Conservation (phyloP, 352 stramenopile genomes). For the Phytopythium vexans region DNA sequence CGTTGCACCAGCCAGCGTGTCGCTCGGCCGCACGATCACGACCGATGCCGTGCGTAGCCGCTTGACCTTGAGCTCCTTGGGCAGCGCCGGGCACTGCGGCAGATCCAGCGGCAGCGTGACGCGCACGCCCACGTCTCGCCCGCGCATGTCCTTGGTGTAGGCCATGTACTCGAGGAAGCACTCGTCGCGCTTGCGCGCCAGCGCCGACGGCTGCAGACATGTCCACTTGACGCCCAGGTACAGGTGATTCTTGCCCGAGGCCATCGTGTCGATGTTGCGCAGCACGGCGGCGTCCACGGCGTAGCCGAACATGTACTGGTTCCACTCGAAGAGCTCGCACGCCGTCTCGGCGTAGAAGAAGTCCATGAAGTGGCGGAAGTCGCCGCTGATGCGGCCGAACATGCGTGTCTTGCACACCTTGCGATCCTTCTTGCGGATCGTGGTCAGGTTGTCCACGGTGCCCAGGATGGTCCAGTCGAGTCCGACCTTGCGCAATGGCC, state of each 20-base stretch:
- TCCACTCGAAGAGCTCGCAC: slow-evolving; percentile 61
- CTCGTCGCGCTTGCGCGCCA: slow-evolving; percentile 67
- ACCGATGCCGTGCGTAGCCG: slow-evolving; percentile 49
- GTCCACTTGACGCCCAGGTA: slow-evolving; percentile 81
- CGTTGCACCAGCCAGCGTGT: slow-evolving; percentile 24
- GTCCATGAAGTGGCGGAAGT: slow-evolving; percentile 57
- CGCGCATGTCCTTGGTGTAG: slow-evolving; percentile 49
- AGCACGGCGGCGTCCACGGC: slow-evolving; percentile 67
- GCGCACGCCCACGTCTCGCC: slow-evolving; percentile 56
- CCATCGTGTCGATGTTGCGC: slow-evolving; percentile 47
- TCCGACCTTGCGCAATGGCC: slow-evolving; percentile 1
- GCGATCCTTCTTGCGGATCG: slow-evolving; percentile 21
- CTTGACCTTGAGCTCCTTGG: slow-evolving; percentile 51
- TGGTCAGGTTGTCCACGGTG: slow-evolving; percentile 23
- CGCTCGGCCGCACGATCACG: slow-evolving; percentile 45
- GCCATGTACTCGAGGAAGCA: slow-evolving; percentile 77
- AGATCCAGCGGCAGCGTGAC: slow-evolving; percentile 61
- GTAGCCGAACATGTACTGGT: slow-evolving; percentile 66
- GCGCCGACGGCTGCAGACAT: slow-evolving; percentile 51
- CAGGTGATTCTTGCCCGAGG: slow-evolving; percentile 27
- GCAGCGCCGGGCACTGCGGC: slow-evolving; percentile 49
- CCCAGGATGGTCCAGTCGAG: slow-evolving; percentile 25
- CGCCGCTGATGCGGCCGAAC: slow-evolving; percentile 47
- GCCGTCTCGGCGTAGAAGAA: slow-evolving; percentile 69
- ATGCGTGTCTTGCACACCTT: slow-evolving; percentile 35